A percentile compares a stretch with the other conserved stretches of the same genome.
These are phyloP conservation scores for Trichosporon sp. DNA, from an alignment of 1,284 basidiomycete species.

Conservation along the genomic window DNA sequence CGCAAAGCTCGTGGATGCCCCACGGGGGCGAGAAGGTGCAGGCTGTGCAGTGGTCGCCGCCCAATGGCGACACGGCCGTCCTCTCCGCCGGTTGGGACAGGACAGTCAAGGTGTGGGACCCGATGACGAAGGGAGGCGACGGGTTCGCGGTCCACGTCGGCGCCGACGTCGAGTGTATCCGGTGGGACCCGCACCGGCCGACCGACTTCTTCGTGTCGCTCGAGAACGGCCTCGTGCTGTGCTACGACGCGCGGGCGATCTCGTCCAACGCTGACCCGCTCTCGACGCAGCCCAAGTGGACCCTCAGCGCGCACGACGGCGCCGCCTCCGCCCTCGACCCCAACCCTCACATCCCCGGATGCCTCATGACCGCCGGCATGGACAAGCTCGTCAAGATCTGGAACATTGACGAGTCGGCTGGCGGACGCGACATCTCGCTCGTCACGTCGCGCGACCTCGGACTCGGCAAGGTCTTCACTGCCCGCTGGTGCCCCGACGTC, in stretches of 20 bases:
- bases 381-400: slow-evolving; percentile 94
- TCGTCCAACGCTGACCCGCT: slow-evolving; percentile 61
- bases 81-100: slow-evolving; percentile 93
- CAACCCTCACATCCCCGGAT: slow-evolving; percentile 86
- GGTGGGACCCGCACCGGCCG: slow-evolving; percentile 94
- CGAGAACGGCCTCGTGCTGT: slow-evolving; percentile 87
- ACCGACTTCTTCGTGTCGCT: slow-evolving; percentile 88
- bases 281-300: slow-evolving; percentile 68
- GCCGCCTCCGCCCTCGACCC: slow-evolving; percentile 88
- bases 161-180: slow-evolving; percentile 87
- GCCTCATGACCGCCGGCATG: slow-evolving; percentile 87
- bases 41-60: slow-evolving; percentile 90
- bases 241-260: slow-evolving; percentile 85
- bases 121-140: slow-evolving; percentile 71
- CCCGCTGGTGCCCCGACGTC: slow-evolving; percentile 81
- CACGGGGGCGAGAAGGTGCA: slow-evolving; percentile 95
- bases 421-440: slow-evolving; percentile 74
- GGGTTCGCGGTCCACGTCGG: slow-evolving; percentile 78
- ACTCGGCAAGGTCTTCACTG: slow-evolving; percentile 92
- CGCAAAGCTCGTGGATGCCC: slow-evolving; percentile 79
- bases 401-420: slow-evolving; percentile 76
- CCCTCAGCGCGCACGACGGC: slow-evolving; percentile 91
- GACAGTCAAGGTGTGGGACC: slow-evolving; percentile 90
- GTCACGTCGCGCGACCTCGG: slow-evolving; percentile 90
- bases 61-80: slow-evolving; percentile 71